Evolutionary conservation across 1,284 basidiomycete species (phyloP).

Genomic region (Retiboletus flavoniger): DNA sequence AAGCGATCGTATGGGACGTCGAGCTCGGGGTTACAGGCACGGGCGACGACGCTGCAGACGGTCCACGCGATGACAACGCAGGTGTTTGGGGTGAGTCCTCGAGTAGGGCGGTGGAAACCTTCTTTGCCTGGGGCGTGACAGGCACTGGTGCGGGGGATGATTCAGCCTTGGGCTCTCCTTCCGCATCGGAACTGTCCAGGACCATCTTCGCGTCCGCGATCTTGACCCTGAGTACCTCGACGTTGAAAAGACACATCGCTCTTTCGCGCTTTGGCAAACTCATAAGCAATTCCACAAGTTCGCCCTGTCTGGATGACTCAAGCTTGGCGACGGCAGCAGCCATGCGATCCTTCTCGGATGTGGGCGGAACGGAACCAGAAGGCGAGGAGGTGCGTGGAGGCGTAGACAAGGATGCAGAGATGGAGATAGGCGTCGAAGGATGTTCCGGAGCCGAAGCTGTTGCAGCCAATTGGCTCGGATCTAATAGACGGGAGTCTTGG

Average conservation of each 20-base stretch:
- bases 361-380: conserved; percentile 67
- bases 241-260: conserved; percentile 87
- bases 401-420: conserved; percentile 67
- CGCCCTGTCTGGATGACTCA: conserved; percentile 52
- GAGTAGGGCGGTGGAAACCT: conserved; percentile 39
- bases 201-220: conserved; percentile 81
- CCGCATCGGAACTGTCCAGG: conserved; percentile 66
- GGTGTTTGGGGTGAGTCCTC: conserved; percentile 66
- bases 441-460: conserved; percentile 82
- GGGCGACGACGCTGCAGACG: conserved; percentile 69
- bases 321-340: conserved; percentile 63
- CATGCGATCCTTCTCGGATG: conserved; percentile 75
- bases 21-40: conserved; percentile 52
- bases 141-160: conserved; percentile 32
- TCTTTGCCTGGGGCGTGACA: conserved; percentile 63
- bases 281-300: conserved; percentile 79
- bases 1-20: conserved; percentile 50
- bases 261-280: conserved; percentile 84
- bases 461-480: conserved; percentile 58
- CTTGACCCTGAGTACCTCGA: conserved; percentile 75
- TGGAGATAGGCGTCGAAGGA: conserved; percentile 76
- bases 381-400: conserved; percentile 80
- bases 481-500: conserved; percentile 62
- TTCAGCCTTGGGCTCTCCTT: conserved; percentile 41
- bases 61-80: conserved; percentile 67